Evolutionary conservation across 225 moss, liverwort and hornwort genomes (phyloP).

Genomic region (Thuidium tamariscinum): DNA sequence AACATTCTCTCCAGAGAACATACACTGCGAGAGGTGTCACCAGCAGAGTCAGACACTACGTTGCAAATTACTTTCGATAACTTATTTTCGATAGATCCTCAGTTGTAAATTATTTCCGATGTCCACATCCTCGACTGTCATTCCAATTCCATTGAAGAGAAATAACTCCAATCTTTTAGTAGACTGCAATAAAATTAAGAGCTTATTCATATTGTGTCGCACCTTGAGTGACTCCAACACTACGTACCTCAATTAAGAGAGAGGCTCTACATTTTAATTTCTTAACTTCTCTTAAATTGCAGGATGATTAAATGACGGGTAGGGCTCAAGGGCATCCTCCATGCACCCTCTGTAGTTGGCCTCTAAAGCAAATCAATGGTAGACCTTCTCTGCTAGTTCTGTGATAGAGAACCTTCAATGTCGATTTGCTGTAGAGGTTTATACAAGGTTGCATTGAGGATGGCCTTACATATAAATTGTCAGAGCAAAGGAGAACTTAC

Average conservation of each 20-base stretch:
- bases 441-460: not conserved
- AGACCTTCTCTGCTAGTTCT: not conserved
- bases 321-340: not conserved
- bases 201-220: not conserved
- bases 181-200: not conserved
- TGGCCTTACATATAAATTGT: not conserved
- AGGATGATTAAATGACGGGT: not conserved
- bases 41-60: not conserved
- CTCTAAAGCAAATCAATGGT: not conserved
- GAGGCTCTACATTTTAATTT: not conserved
- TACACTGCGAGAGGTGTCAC: not conserved
- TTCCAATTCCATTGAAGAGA: not conserved
- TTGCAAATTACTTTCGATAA: not conserved
- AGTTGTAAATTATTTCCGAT: not conserved
- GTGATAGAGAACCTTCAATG: not conserved
- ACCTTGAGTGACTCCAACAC: not conserved
- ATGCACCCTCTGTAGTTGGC: not conserved
- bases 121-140: not conserved
- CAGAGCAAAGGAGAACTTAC: constrained; percentile 4
- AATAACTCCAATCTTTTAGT: not conserved
- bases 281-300: not conserved
- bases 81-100: not conserved
- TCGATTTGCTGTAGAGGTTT: not conserved
- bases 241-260: not conserved
- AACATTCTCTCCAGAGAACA: not conserved